A percentile compares a stretch with the other conserved stretches of the same genome.
Conservation (phyloP, 306 rosid species). For the Prunus davidiana region DNA sequence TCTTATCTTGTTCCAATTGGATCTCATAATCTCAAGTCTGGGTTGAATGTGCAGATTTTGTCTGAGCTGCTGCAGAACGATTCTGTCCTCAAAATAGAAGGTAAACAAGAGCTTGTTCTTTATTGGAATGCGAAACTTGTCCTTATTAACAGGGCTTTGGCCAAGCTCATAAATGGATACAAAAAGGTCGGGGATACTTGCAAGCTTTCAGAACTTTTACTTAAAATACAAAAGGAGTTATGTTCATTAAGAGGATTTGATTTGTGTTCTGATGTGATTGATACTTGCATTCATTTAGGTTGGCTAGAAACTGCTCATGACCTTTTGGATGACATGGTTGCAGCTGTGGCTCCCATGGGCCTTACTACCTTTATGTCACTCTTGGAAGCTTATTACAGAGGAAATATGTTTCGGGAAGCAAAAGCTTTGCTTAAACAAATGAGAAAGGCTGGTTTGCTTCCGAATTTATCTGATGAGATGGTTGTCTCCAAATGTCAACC, state of each 20-base stretch:
- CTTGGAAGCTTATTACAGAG: conserved; percentile 53
- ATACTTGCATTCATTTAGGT: conserved; percentile 67
- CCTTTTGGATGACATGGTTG: conserved; percentile 72
- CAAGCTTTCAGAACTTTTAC: conserved; percentile 64
- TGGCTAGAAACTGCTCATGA: conserved; percentile 94
- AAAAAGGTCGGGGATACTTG: conserved; percentile 42
- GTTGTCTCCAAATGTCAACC: conserved; percentile 21
- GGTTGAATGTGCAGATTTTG: conserved; percentile 52
- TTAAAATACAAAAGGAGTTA: conserved; percentile 41
- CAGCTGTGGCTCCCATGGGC: conserved; percentile 43
- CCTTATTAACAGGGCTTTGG: conserved; percentile 56
- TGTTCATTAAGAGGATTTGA: conserved; percentile 46
- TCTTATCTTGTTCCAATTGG: conserved; percentile 64
- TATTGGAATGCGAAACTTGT: conserved; percentile 61
- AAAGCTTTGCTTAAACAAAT: conserved; percentile 64
- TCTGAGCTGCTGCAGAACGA: conserved; percentile 66
- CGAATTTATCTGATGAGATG: conserved; percentile 34
- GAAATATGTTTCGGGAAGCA: conserved; percentile 63
- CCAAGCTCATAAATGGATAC: conserved; percentile 54
- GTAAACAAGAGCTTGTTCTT: conserved; percentile 50
- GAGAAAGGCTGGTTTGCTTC: conserved; percentile 34
- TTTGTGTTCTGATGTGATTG: conserved; percentile 54
- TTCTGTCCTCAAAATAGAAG: conserved; percentile 58
- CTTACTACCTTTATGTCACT: conserved; percentile 38
- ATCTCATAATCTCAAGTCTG: conserved; percentile 53